Base-by-base conservation (phyloP, 2,329 filamentous ascomycete genomes). In the Periglandula ipomoeae region DNA sequence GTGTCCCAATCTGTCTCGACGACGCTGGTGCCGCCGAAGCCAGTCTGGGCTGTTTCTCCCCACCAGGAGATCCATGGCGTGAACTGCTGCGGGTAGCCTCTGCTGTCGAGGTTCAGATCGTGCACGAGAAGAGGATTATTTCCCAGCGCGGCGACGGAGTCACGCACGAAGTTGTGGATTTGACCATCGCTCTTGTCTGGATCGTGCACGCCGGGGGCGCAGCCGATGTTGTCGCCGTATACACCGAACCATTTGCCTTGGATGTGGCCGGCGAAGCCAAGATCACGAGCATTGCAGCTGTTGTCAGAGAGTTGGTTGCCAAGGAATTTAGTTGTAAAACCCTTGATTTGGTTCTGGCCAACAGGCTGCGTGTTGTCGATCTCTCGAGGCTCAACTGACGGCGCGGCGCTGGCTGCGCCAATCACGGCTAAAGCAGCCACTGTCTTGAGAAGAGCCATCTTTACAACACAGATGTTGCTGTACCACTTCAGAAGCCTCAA, bases 131-230 rank as follows among this genome's bases (percentile, higher is more conserved):
- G 56, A 2, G 67, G 62, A 47, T 68, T 56, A 17, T 64, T 56
- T 0, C 64, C 68, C 48, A 63, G 50, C 2, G 55, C 56, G 1
- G 66, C 68, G 5, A 69, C 51, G 4, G 66, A 58, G 48, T 70
- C 63, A 7, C 68, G 58, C 1, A 70, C 68, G 62, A 69, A 66
- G 20, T 66, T 68, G 23, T 70, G 63, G 39, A 70, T 70, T 0
- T 65, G 64, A 0, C 58, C 52, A 2, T 55, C 51, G 23, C 67
- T 61, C 4, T 56, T 24, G 2, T 50, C 50, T 1, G 61, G 58
- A n/a, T 68, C 57, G 1, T 54, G 61, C 3, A 70, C 59, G 0
- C 64, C 65, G 1, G 55, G 46, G 0, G 57, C 59, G 38, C 64
- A 65, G 62, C 67, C 71, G 2, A 69, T 46, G 15, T 64, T 71